Base-by-base conservation (phyloP, 257 asterid genomes). In the Fraxinus americana region DNA sequence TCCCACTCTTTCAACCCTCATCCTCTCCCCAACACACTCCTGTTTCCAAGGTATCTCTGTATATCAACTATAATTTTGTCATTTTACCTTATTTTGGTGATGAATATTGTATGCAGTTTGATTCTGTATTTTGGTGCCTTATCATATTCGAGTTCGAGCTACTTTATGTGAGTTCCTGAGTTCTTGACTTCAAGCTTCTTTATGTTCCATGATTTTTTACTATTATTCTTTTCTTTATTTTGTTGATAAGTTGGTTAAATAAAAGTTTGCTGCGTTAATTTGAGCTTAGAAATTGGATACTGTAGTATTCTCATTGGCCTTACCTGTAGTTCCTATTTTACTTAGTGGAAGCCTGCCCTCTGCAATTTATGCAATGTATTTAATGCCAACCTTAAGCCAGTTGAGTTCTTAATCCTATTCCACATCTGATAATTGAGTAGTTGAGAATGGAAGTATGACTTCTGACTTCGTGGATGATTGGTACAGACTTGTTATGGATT, bases 1-100 rank as follows among this genome's bases (percentile, higher is more conserved):
- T 89, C 79, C 97, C 96, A 67, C 84, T 94, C 72, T 87, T 86
- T 78, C 86, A 86, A 27, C 79, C 90, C 57, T 66, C 97, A 75
- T 35, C 83, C 14, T 75, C 88, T 54, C 81, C 87, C 69, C 75
- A 78, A 59, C 78, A 85, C 25, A 83, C 96, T 38, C 89, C 96
- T 74, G 93, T 92, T 85, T 87, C 97, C 77, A 81, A 89, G 92
- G 99, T 92, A 74, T 45, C 34, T 50, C 23, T 52, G 25, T 52
- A 52, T 6, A 52, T 52, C 17, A 14, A 17, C 23, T 52, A 52
- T 25, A 61, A 61, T 30, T 61, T 23, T 23, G 13, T 75, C 43
- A 30, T 41, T 81, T 39, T 34, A 1, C 16, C 32, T 72, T 30
- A 3, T 23, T 19, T 29, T 66, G 59, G 50, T 21, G n/a, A 1